phyloP scores from a whole-genome alignment of 1,284 basidiomycete species.

The Sparassis latifolia region DNA sequence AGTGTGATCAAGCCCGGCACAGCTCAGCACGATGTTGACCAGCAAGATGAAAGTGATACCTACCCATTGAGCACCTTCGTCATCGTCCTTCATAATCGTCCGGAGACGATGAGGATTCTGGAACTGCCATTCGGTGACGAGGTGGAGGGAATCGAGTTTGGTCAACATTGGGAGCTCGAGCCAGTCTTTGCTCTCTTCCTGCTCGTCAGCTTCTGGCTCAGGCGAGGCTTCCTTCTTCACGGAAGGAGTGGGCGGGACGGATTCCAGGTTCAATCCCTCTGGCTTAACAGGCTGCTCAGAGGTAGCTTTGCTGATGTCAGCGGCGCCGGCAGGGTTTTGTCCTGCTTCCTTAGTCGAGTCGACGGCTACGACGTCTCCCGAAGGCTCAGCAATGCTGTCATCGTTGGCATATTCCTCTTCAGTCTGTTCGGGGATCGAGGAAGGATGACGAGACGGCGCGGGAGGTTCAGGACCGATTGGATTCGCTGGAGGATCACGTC shows the following conservation, averaged over 20 bases:
- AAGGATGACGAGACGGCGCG: conserved; percentile 12
- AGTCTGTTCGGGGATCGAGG: not conserved
- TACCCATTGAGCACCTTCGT: conserved; percentile 71
- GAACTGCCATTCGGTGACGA: conserved; percentile 76
- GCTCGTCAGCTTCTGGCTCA: conserved; percentile 3
- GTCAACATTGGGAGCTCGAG: conserved; percentile 59
- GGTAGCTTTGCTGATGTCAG: not conserved
- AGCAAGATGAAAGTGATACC: conserved; percentile 20
- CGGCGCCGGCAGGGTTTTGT: not conserved
- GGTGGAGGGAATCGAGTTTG: conserved; percentile 73
- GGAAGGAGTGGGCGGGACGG: not conserved
- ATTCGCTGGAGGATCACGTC: conserved; percentile 61
- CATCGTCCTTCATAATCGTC: conserved; percentile 69
- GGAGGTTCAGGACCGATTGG: conserved; percentile 57
- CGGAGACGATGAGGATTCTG: conserved; percentile 64
- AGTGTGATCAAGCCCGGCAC: no score
- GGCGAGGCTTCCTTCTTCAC: conserved; percentile 8
- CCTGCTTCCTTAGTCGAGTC: not conserved
- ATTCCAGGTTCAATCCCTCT: conserved; percentile 2
- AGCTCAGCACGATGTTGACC: not conserved
- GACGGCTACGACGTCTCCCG: not conserved
- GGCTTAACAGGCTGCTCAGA: not conserved
- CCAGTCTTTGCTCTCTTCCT: conserved; percentile 52
- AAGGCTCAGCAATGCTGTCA: conserved; percentile 2
- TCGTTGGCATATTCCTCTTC: conserved; percentile 4